Percentiles rank a stretch among this genome's conserved stretches.
Conservation (phyloP, 306 rosid genomes). For the Malus asiatica region DNA sequence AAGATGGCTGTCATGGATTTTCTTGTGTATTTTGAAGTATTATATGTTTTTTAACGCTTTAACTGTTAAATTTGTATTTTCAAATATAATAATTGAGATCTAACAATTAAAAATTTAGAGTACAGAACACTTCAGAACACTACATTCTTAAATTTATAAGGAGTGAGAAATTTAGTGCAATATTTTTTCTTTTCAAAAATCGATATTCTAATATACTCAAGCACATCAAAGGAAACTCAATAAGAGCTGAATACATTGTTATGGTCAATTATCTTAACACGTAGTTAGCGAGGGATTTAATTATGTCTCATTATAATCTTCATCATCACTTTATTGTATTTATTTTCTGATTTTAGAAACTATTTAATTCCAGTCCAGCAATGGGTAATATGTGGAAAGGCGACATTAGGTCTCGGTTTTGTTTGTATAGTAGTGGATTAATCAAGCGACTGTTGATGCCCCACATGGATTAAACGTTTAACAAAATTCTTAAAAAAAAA, state of each 20-base stretch:
- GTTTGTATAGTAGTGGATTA: not conserved
- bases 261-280: too few species aligned
- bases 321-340: not conserved
- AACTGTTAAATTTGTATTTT: too few species aligned
- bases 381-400: not conserved
- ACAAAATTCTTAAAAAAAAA: not conserved
- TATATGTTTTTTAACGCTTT: too few species aligned
- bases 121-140: too few species aligned
- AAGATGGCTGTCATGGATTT: not conserved
- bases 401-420: not conserved
- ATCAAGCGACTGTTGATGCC: not conserved
- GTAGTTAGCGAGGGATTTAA: not conserved
- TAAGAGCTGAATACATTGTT: not conserved
- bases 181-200: too few species aligned
- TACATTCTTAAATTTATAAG: too few species aligned
- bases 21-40: not conserved
- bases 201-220: too few species aligned
- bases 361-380: not conserved
- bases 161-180: not conserved
- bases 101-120: too few species aligned
- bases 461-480: not conserved
- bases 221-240: too few species aligned
- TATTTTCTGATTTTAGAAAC: not conserved
- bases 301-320: not conserved
- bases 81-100: too few species aligned